Conservation (phyloP, 768 basidiomycete genomes). For the Candolleomyces eurysporus region DNA sequence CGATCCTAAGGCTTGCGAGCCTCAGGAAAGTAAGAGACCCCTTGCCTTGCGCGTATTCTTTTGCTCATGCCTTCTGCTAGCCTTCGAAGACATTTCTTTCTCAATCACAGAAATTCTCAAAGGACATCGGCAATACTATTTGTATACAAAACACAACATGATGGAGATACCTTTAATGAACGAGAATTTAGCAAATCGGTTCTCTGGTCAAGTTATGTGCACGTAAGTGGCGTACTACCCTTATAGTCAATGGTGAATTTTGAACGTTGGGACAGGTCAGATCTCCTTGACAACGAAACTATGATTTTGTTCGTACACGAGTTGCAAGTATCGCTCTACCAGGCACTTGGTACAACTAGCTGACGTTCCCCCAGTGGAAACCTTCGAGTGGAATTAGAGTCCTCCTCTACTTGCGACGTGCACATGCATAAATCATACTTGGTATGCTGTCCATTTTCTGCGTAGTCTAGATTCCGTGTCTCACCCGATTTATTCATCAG, state of each 20-base stretch:
- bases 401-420: conserved; percentile 68
- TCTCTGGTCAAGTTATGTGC: conserved; percentile 83
- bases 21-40: conserved; percentile 61
- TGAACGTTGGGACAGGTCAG: conserved; percentile 45
- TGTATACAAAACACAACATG: conserved; percentile 76
- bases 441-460: conserved; percentile 37
- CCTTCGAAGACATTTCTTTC: conserved; percentile 57
- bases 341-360: not conserved
- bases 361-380: conserved; percentile 68
- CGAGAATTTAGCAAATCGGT: conserved; percentile 63
- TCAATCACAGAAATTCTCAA: conserved; percentile 83
- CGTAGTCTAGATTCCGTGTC: not conserved
- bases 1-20: conserved; percentile 78
- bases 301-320: conserved; percentile 91
- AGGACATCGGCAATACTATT: conserved; percentile 79
- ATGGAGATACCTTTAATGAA: conserved; percentile 77
- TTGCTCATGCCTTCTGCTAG: conserved; percentile 31
- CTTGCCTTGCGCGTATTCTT: not conserved
- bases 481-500: conserved; percentile 39
- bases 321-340: conserved; percentile 59
- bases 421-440: conserved; percentile 82
- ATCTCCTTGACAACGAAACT: conserved; percentile 74
- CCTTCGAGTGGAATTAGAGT: conserved; percentile 78
- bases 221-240: conserved; percentile 54
- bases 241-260: not conserved